Evolutionary conservation across 208 protist species (phyloP).

Genomic region (Acanthamoeba culbertsoni): DNA sequence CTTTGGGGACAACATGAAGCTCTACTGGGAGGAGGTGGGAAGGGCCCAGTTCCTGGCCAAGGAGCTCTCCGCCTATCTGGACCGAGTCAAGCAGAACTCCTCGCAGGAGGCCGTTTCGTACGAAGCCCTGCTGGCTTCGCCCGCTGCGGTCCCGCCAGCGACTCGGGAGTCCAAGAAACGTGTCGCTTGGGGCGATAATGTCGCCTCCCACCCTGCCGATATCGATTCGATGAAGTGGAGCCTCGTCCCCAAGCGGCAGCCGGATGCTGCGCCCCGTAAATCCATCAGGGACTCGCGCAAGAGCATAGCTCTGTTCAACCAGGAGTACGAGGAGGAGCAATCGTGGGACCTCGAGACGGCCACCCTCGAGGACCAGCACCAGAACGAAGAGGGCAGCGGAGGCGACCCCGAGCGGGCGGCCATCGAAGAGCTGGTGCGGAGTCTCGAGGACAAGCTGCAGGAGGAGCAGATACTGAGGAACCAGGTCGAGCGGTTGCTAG

Average conservation of each 20-base stretch:
- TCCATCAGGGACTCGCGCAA: not conserved
- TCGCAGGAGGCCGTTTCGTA: not conserved
- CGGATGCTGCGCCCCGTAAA: not conserved
- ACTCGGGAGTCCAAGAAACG: not conserved
- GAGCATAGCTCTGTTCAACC: not conserved
- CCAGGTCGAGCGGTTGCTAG: not conserved
- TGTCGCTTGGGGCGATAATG: not conserved
- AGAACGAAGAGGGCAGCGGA: not conserved
- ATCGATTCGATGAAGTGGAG: slow-evolving; percentile 18
- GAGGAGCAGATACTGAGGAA: not conserved
- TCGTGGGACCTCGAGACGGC: not conserved
- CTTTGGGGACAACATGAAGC: slow-evolving; percentile 24
- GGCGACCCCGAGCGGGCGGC: not conserved
- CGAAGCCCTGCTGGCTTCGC: not conserved
- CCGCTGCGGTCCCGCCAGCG: not conserved
- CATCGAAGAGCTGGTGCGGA: not conserved
- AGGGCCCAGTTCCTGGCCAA: slow-evolving; percentile 27
- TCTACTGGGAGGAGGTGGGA: slow-evolving; percentile 13
- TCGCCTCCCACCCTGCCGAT: not conserved
- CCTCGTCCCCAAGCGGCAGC: not conserved
- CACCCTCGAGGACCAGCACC: not conserved
- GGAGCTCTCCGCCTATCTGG: slow-evolving; percentile 19
- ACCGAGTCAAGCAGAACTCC: not conserved
- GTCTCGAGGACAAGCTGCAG: not conserved
- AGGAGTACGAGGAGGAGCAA: slow-evolving; percentile 1